Percentiles rank a stretch among this genome's conserved stretches.
Evolutionary conservation across 2,329 filamentous ascomycete genomes (phyloP).

Genomic region (Sphaerulina vaccinii): DNA sequence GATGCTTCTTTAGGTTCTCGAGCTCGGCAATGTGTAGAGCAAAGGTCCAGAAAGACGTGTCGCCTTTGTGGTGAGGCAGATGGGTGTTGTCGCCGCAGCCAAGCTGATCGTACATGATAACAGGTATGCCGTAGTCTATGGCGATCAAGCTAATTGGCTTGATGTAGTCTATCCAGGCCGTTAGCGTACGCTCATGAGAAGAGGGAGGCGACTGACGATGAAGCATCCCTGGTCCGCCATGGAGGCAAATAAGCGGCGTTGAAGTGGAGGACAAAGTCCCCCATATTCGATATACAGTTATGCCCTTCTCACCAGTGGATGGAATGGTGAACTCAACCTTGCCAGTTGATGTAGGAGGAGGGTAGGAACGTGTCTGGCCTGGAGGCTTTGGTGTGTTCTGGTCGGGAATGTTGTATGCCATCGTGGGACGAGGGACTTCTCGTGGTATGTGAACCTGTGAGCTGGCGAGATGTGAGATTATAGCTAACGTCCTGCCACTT

Average conservation of each 20-base stretch:
- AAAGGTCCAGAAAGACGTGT: conserved; percentile 50
- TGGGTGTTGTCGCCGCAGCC: conserved; percentile 53
- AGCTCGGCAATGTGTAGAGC: conserved; percentile 52
- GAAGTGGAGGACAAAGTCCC: conserved; percentile 36
- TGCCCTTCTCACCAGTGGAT: conserved; percentile 36
- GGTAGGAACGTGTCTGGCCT: conserved; percentile 28
- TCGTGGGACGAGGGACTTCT: no score
- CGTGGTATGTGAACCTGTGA: no score
- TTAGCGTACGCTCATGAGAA: neutral
- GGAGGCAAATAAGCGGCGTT: conserved; percentile 41
- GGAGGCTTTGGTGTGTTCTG: conserved; percentile 18
- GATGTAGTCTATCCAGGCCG: conserved; percentile 30
- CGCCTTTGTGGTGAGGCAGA: conserved; percentile 46
- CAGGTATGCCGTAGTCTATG: conserved; percentile 40
- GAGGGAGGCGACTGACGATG: conserved; percentile 21
- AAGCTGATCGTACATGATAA: conserved; percentile 57
- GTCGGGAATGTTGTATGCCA: conserved; percentile 14
- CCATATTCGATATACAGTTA: conserved; percentile 44
- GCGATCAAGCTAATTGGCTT: conserved; percentile 41
- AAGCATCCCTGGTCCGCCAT: conserved; percentile 50
- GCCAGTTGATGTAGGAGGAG: conserved; percentile 29
- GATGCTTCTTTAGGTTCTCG: conserved; percentile 47
- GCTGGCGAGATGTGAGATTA: no score
- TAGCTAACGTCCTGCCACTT: no score
- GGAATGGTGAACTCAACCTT: conserved; percentile 38